Conservation (phyloP, 139 green algal genomes). For the Chloropicon primus region DNA sequence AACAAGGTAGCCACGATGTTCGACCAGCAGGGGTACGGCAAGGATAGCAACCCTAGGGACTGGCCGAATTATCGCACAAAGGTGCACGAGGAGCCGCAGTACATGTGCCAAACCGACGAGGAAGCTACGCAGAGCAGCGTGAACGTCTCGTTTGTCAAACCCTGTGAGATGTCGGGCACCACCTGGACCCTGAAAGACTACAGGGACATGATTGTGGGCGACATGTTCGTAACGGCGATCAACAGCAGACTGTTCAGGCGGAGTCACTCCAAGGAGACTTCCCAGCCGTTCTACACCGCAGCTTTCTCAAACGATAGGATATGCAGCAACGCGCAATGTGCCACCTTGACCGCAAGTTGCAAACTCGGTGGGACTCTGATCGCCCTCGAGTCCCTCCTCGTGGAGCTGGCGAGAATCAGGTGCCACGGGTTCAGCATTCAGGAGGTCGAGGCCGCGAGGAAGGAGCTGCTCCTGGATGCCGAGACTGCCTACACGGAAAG, state of each 20-base stretch:
- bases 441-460: conserved; percentile 25
- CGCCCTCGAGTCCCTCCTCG: conserved; percentile 30
- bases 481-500: conserved; percentile 60
- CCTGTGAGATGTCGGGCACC: background rate
- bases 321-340: background rate
- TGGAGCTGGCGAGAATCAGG: conserved; percentile 56
- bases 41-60: no score
- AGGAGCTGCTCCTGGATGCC: conserved; percentile 27
- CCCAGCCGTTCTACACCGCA: conserved; percentile 53
- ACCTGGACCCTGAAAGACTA: conserved; percentile 21
- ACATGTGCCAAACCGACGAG: background rate
- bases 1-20: background rate
- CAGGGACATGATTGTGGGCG: conserved; percentile 26
- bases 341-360: background rate
- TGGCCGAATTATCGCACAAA: no score
- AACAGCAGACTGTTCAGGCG: conserved; percentile 57
- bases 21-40: background rate
- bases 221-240: conserved; percentile 48
- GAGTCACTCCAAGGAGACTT: conserved; percentile 15
- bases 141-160: background rate
- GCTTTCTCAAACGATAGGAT: background rate
- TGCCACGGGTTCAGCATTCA: conserved; percentile 46
- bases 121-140: background rate
- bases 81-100: background rate
- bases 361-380: background rate